Percentiles rank a stretch among this genome's conserved stretches.
phyloP scores from a whole-genome alignment of 2,329 filamentous ascomycete genomes.

The Clarireedia paspali region DNA sequence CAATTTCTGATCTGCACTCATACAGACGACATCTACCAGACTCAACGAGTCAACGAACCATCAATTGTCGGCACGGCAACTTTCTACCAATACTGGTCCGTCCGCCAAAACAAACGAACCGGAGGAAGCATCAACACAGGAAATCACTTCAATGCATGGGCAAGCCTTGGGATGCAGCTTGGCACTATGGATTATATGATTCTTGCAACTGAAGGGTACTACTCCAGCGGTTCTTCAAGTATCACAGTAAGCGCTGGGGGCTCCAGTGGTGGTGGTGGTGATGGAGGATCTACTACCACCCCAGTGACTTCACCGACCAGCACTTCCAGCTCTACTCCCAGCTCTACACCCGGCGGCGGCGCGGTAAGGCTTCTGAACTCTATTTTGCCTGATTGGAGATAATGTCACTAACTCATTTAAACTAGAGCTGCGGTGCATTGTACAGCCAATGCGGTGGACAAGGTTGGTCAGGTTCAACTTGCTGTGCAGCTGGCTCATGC shows the following conservation, averaged over 20 bases:
- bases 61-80: conserved; percentile 43
- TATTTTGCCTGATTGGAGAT: neutral
- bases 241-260: conserved; percentile 10
- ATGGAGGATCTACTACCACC: neutral
- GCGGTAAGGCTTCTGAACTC: too few species aligned
- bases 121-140: conserved; percentile 41
- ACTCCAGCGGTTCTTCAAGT: conserved; percentile 9
- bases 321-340: neutral
- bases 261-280: neutral
- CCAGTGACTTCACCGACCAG: neutral
- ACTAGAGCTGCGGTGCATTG: conserved; percentile 1
- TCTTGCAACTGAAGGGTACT: conserved; percentile 27
- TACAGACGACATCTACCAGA: conserved; percentile 32
- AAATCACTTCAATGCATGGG: conserved; percentile 48
- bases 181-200: conserved; percentile 44
- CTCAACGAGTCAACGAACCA: conserved; percentile 30
- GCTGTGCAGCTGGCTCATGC: conserved; percentile 5
- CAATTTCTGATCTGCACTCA: neutral
- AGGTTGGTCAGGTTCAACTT: neutral
- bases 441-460: conserved; percentile 8
- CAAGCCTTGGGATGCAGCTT: conserved; percentile 37
- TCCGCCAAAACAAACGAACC: conserved; percentile 41
- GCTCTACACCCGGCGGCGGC: too few species aligned
- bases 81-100: conserved; percentile 47
- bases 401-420: neutral